Base-by-base conservation (phyloP, 805 yeast genomes). In the Teunomyces funiuensis region DNA sequence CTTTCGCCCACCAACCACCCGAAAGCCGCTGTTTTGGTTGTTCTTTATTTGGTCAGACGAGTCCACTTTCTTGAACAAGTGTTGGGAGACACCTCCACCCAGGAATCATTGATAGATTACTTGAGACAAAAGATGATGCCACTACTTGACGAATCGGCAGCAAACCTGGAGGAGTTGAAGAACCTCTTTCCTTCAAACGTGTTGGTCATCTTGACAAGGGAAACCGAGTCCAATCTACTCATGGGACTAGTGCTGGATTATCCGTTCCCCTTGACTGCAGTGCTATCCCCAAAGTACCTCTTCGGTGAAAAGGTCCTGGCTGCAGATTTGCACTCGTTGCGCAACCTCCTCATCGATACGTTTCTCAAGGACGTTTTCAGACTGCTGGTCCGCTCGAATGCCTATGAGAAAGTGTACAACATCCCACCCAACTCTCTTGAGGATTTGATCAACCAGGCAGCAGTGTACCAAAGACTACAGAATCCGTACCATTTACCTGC, bases 401-500 rank as follows among this genome's bases (percentile, higher is more conserved):
- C 42, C 2, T 41, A 29, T 18, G 47, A 39, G 14, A 38, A 26
- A 9, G 29, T 33, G 11, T 53, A 44, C 28, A 41, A 43, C 6
- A 42, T 57, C 8, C 65, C 66, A 2, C 42, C 46, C 2, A 52
- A 58, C 30, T 54, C 49, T 37, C 48, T 64, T 27, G 47, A 50
- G 9, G 52, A 50, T 13, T 42, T 64, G 14, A 53, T 65, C 19
- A 51, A 50, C 10, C 53, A 51, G 31, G 52, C 64, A 2, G 36
- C 44, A 2, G 39, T 44, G 9, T 60, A 54, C 44, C 58, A 55
- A 27, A 54, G 54, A 36, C 46, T 43, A 23, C 57, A 56, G 28
- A 51, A 55, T 20, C 63, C 63, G 2, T 57, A 51, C 43, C 62
- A 54, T 39, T 45, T 65, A 18, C 65, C 66, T 8, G 59, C 66